phyloP scores from a whole-genome alignment of 495 filamentous ascomycete species.

The Collariella sp. region DNA sequence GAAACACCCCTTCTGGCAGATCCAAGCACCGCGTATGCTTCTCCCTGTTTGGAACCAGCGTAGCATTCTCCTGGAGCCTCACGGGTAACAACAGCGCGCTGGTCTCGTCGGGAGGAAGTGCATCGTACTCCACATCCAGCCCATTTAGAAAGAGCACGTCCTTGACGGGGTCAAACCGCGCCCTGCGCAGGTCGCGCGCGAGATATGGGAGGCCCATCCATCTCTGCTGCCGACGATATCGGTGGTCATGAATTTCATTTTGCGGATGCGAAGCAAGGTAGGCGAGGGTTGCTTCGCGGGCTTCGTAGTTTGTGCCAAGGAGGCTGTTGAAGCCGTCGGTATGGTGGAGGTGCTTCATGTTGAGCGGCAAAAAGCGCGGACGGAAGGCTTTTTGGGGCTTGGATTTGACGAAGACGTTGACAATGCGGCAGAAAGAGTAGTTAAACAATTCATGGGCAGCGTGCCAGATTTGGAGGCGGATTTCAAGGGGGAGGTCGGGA shows the following conservation, averaged over 20 bases:
- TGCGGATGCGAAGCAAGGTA: neutral
- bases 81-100: no score
- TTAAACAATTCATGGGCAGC: neutral
- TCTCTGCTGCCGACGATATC: neutral
- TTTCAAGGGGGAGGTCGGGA: neutral
- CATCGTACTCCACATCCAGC: neutral
- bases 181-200: neutral
- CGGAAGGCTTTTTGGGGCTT: no score
- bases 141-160: neutral
- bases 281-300: neutral
- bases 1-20: neutral
- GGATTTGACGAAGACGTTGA: no score
- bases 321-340: neutral
- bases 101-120: neutral
- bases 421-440: no score
- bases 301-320: neutral
- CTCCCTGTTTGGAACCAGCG: no score
- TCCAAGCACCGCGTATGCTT: no score
- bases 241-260: neutral
- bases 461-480: neutral
- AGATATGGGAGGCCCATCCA: neutral
- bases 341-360: neutral
- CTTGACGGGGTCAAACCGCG: neutral
- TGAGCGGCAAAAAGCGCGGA: no score
- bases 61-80: no score